Percentiles rank a stretch among this genome's conserved stretches.
Conservation (phyloP, 495 filamentous ascomycete genomes). For the Sordaria brevicollis region DNA sequence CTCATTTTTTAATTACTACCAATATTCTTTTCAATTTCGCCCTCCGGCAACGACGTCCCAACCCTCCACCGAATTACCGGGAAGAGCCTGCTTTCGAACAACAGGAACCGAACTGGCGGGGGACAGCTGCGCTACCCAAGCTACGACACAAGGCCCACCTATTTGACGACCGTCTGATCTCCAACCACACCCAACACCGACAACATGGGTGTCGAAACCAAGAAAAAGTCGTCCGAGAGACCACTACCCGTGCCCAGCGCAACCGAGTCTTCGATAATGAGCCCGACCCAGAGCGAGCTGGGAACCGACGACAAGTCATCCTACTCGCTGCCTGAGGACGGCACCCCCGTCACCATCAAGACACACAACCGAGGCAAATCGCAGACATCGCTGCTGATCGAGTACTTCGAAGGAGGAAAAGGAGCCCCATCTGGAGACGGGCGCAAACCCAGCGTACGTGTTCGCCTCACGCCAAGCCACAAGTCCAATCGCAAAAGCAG, state of each 20-base stretch:
- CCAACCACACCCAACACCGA: slow-evolving; percentile 7
- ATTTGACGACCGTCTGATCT: not conserved
- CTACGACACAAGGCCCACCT: slow-evolving; percentile 6
- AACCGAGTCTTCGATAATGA: slow-evolving; percentile 51
- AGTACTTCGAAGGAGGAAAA: slow-evolving; percentile 93
- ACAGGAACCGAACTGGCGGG: slow-evolving; percentile 9
- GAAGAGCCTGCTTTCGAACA: slow-evolving; percentile 10
- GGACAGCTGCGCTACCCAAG: slow-evolving; percentile 13
- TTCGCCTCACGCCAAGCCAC: slow-evolving; percentile 77
- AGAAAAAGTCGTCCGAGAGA: slow-evolving; percentile 41
- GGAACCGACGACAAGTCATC: slow-evolving; percentile 49
- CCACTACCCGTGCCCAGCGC: slow-evolving; percentile 72
- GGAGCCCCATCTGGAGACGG: slow-evolving; percentile 33
- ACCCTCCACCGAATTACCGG: slow-evolving; percentile 1
- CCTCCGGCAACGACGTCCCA: slow-evolving; percentile 1
- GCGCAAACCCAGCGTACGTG: slow-evolving; percentile 81
- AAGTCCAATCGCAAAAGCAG: slow-evolving; percentile 30
- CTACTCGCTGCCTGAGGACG: slow-evolving; percentile 93
- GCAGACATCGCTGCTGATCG: slow-evolving; percentile 90
- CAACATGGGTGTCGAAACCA: slow-evolving; percentile 60
- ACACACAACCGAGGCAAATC: slow-evolving; percentile 62
- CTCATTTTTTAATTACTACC: not conserved
- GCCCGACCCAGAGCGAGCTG: slow-evolving; percentile 52
- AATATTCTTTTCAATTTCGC: slow-evolving; percentile 3
- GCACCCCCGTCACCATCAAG: slow-evolving; percentile 79